Percentiles rank a stretch among this genome's conserved stretches.
phyloP scores from a whole-genome alignment of 1,284 basidiomycete genomes.

The Apiotrichum brassicae region DNA sequence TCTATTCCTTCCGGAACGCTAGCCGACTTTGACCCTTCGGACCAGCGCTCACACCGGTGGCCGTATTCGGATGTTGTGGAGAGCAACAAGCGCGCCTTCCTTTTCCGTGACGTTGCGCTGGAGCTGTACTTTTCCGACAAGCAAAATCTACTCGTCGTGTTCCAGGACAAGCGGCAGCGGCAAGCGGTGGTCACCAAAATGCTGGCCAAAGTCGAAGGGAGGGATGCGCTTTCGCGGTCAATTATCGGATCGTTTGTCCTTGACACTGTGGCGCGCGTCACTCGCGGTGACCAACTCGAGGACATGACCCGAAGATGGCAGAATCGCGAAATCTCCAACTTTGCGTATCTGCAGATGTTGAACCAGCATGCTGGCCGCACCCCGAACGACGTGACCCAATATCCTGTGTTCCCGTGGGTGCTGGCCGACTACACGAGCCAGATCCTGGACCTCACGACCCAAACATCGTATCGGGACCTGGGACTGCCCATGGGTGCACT shows the following conservation, averaged over 20 bases:
- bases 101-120: slow-evolving; percentile 87
- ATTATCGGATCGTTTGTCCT: slow-evolving; percentile 45
- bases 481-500: slow-evolving; percentile 88
- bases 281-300: slow-evolving; percentile 44
- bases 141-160: slow-evolving; percentile 71
- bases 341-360: slow-evolving; percentile 75
- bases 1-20: slow-evolving; percentile 74
- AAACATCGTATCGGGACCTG: slow-evolving; percentile 62
- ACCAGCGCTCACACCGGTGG: slow-evolving; percentile 71
- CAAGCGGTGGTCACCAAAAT: slow-evolving; percentile 61
- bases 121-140: slow-evolving; percentile 87
- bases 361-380: slow-evolving; percentile 88
- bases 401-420: slow-evolving; percentile 87
- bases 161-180: slow-evolving; percentile 62
- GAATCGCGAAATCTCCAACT: slow-evolving; percentile 80
- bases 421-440: slow-evolving; percentile 75
- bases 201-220: slow-evolving; percentile 36
- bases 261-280: slow-evolving; percentile 43
- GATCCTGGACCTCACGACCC: slow-evolving; percentile 62
- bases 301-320: slow-evolving; percentile 62
- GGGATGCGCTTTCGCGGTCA: slow-evolving; percentile 37
- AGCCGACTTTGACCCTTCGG: slow-evolving; percentile 65
- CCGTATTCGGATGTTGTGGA: slow-evolving; percentile 68
- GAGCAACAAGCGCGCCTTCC: slow-evolving; percentile 72
- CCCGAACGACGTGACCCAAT: slow-evolving; percentile 86